Percentiles rank a stretch among this genome's conserved stretches.
These are phyloP conservation scores for Colletotrichum chlorophyti DNA, from an alignment of 2,329 filamentous ascomycete species.

Conservation along the genomic window DNA sequence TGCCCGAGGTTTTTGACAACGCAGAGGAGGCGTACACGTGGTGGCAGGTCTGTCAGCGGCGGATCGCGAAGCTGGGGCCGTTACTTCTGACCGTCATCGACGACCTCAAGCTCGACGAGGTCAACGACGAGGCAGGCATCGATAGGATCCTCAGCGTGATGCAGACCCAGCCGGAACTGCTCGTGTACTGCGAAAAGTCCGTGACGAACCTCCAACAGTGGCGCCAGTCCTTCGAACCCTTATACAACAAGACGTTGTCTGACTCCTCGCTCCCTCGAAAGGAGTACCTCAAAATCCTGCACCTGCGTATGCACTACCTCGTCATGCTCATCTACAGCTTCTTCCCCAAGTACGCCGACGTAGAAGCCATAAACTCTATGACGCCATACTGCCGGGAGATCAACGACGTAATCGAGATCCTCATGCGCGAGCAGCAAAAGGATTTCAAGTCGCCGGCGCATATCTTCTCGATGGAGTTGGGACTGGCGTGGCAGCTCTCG, in stretches of 20 bases:
- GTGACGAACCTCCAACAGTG: constrained; percentile 41
- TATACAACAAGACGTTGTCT: constrained; percentile 40
- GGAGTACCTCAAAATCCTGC: constrained; percentile 37
- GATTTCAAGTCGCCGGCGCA: constrained; percentile 31
- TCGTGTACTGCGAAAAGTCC: constrained; percentile 15
- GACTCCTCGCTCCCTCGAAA: constrained; percentile 34
- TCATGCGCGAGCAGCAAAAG: constrained; percentile 38
- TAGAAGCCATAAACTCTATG: constrained; percentile 43
- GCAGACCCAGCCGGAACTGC: constrained; percentile 15
- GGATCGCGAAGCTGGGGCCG: constrained; percentile 39
- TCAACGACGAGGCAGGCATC: constrained; percentile 15
- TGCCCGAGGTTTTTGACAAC: constrained; percentile 40
- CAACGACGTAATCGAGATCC: constrained; percentile 42
- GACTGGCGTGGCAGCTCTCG: constrained; percentile 53
- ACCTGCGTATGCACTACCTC: constrained; percentile 50
- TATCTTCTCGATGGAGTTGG: constrained; percentile 52
- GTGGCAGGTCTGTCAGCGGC: constrained; percentile 45
- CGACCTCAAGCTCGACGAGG: constrained; percentile 20
- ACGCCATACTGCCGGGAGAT: constrained; percentile 52
- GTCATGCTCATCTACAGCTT: constrained; percentile 46
- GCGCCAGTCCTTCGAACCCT: constrained; percentile 45
- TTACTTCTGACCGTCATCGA: constrained; percentile 18
- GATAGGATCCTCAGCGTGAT: constrained; percentile 3
- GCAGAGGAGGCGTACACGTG: constrained; percentile 45
- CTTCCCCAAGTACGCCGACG: constrained; percentile 45